phyloP scores from a whole-genome alignment of 75 land plant genomes.

The Azolla pinnata region DNA sequence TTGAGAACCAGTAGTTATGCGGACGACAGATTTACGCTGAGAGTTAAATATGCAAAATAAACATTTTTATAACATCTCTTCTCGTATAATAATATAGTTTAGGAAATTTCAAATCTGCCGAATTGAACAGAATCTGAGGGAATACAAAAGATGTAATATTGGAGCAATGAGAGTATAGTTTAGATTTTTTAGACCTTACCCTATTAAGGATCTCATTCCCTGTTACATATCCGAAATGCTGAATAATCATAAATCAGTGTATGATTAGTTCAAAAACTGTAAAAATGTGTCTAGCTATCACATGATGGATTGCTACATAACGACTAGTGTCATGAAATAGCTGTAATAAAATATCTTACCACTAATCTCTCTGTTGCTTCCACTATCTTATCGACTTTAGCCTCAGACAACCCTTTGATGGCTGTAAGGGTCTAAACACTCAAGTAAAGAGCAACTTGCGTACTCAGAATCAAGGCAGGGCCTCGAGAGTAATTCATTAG shows the following conservation, averaged over 20 bases:
- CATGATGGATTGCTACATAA: too few relatives aligned
- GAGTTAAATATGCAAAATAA: not conserved
- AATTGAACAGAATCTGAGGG: slow-evolving; percentile 1
- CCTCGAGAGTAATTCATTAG: too few relatives aligned
- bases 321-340: not conserved
- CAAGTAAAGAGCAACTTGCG: too few relatives aligned
- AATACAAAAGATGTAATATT: not conserved
- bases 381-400: slow-evolving; percentile 90
- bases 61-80: not conserved
- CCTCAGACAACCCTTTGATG: slow-evolving; percentile 92
- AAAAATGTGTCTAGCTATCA: too few relatives aligned
- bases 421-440: slow-evolving; percentile 75
- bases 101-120: not conserved
- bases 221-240: slow-evolving; percentile 83
- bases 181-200: slow-evolving; percentile 29
- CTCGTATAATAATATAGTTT: not conserved
- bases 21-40: slow-evolving; percentile 74
- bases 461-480: not conserved
- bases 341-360: slow-evolving; percentile 31
- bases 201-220: slow-evolving; percentile 73
- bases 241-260: too few relatives aligned
- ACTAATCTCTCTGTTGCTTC: slow-evolving; percentile 92
- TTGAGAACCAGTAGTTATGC: slow-evolving; percentile 88
- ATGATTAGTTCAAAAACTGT: too few relatives aligned
- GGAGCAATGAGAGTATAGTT: too few relatives aligned